Conservation (phyloP, 371 early-diverging fungal genomes). For the Syncephalastrum racemosum region DNA sequence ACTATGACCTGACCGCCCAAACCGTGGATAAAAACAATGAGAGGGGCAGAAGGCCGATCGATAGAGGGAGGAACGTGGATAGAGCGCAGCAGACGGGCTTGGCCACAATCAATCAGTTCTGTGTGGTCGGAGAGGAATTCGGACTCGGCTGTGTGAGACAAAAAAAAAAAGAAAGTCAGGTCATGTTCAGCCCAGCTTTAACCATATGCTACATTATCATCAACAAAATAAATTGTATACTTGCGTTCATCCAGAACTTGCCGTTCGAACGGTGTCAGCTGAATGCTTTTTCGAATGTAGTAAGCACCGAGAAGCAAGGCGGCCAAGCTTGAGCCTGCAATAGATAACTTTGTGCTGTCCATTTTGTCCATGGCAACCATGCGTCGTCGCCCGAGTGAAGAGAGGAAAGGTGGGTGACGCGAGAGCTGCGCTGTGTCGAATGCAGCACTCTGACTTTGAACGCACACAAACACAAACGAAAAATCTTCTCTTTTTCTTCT, state of each 20-base stretch:
- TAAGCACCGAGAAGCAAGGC: not conserved
- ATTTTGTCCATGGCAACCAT: no score
- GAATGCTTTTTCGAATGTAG: not conserved
- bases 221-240: not conserved
- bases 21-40: slow-evolving; percentile 61
- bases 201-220: no score
- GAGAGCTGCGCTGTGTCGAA: no score
- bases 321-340: no score
- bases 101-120: slow-evolving; percentile 45
- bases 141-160: slow-evolving; percentile 12
- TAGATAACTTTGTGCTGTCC: no score
- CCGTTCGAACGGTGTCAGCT: slow-evolving; percentile 2
- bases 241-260: slow-evolving; percentile 7
- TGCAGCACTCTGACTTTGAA: no score
- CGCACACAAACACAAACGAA: no score
- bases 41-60: slow-evolving; percentile 44
- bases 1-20: slow-evolving; percentile 57
- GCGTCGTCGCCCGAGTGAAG: no score
- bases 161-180: not conserved
- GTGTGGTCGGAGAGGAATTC: slow-evolving; percentile 32
- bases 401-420: no score
- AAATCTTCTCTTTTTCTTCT: no score
- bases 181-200: not conserved
- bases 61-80: slow-evolving; percentile 37
- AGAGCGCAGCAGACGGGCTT: no score